phyloP scores from a whole-genome alignment of 2,329 filamentous ascomycete genomes.

The Ciborinia camelliae region DNA sequence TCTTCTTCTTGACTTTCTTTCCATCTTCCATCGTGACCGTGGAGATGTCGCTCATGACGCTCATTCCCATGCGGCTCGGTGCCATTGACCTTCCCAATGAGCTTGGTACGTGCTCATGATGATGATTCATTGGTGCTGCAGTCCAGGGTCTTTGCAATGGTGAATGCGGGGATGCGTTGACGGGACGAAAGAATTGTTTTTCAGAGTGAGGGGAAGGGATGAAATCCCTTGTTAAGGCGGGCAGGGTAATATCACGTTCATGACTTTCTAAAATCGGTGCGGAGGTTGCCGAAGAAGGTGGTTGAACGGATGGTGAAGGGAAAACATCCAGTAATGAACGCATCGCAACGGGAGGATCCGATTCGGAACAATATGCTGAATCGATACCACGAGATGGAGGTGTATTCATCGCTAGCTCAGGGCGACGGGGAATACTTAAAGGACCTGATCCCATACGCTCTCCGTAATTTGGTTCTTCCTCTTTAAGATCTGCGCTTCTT shows the following conservation, averaged over 20 bases:
- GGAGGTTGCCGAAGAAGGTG: conserved; percentile 17
- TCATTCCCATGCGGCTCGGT: conserved; percentile 40
- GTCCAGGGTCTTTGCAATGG: conserved; percentile 50
- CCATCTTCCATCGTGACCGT: conserved; percentile 39
- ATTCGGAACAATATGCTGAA: conserved; percentile 37
- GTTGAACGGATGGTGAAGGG: conserved; percentile 19
- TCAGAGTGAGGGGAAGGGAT: conserved; percentile 46
- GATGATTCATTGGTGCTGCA: conserved; percentile 32
- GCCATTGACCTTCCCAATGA: conserved; percentile 31
- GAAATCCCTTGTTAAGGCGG: conserved; percentile 24
- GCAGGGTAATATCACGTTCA: conserved; percentile 11
- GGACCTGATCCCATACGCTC: neutral
- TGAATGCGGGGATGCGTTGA: conserved; percentile 60
- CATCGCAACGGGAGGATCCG: conserved; percentile 28
- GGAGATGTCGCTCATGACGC: conserved; percentile 53
- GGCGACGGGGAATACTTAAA: conserved; percentile 17
- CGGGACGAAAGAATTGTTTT: conserved; percentile 57
- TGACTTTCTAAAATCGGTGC: conserved; percentile 10
- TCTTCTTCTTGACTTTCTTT: conserved; percentile 58
- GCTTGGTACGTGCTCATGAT: conserved; percentile 25
- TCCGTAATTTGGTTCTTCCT: neutral
- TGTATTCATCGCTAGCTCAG: conserved; percentile 24
- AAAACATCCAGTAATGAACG: conserved; percentile 19
- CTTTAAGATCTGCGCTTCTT: neutral
- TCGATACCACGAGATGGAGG: conserved; percentile 36